A percentile compares a stretch with the other conserved stretches of the same genome.
Conservation (phyloP, 139 green algal species). For the Haematococcus lacustris region DNA sequence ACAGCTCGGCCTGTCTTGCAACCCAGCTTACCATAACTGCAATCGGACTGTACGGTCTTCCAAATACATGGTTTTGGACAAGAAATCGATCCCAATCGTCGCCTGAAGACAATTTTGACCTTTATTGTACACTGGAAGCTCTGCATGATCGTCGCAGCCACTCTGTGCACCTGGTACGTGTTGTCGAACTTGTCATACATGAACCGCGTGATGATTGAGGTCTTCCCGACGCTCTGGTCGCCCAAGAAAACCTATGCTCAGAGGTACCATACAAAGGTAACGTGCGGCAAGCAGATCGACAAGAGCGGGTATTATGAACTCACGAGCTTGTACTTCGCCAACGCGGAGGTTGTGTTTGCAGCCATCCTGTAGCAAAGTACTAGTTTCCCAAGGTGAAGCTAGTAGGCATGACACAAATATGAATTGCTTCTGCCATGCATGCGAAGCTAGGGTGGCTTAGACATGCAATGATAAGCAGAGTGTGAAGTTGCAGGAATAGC, state of each 20-base stretch:
- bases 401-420: too few relatives aligned
- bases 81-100: conserved; percentile 99
- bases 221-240: conserved; percentile 92
- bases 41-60: conserved; percentile 96
- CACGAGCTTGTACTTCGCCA: conserved; percentile 98
- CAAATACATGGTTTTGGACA: conserved; percentile 99
- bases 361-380: too few relatives aligned
- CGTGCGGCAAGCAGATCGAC: background rate
- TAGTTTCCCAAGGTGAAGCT: too few relatives aligned
- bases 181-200: conserved; percentile 99
- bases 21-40: conserved; percentile 84
- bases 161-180: conserved; percentile 88
- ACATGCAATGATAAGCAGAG: too few relatives aligned
- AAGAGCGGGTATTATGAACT: background rate
- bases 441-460: too few relatives aligned
- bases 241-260: conserved; percentile 78
- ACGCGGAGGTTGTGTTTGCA: conserved; percentile 41
- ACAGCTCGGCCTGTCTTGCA: conserved; percentile 3
- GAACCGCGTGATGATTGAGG: conserved; percentile 97
- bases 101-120: conserved; percentile 72
- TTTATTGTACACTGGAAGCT: too few relatives aligned
- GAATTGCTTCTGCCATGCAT: too few relatives aligned
- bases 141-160: background rate
- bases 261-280: background rate
- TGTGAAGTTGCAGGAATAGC: too few relatives aligned